These are phyloP conservation scores for Trichoderma sp. DNA, from an alignment of 2,329 filamentous ascomycete genomes.

Conservation along the genomic window DNA sequence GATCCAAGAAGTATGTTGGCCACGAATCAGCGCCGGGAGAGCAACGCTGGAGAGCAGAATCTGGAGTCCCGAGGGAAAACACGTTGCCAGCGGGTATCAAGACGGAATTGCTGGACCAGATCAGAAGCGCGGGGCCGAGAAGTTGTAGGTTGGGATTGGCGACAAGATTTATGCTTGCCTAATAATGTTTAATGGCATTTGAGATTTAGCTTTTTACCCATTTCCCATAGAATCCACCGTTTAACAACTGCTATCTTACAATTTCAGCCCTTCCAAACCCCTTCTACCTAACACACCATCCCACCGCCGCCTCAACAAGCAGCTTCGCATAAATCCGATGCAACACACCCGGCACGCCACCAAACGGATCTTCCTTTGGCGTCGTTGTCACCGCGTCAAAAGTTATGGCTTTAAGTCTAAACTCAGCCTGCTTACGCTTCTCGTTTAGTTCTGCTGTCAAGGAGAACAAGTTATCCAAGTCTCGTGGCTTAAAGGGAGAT, in stretches of 20 bases:
- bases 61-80: conserved; percentile 54
- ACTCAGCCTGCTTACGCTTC: not conserved
- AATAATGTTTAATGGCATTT: not conserved
- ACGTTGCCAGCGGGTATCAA: conserved; percentile 57
- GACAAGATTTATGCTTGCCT: not conserved
- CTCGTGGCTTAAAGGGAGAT: not conserved
- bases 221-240: not conserved
- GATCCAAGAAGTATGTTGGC: conserved; percentile 54
- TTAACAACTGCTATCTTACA: not conserved
- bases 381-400: not conserved
- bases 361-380: not conserved
- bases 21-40: conserved; percentile 49
- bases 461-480: not conserved
- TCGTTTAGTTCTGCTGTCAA: not conserved
- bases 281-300: not conserved
- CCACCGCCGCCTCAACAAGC: not conserved
- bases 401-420: not conserved
- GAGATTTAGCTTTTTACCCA: not conserved
- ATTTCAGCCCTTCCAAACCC: not conserved
- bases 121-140: not conserved
- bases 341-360: not conserved
- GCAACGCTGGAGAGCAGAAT: conserved; percentile 51
- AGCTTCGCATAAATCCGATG: not conserved
- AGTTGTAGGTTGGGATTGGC: not conserved
- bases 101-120: conserved; percentile 47